Conservation (phyloP, 23 red algal genomes). For the Gracilaria domingensis region DNA sequence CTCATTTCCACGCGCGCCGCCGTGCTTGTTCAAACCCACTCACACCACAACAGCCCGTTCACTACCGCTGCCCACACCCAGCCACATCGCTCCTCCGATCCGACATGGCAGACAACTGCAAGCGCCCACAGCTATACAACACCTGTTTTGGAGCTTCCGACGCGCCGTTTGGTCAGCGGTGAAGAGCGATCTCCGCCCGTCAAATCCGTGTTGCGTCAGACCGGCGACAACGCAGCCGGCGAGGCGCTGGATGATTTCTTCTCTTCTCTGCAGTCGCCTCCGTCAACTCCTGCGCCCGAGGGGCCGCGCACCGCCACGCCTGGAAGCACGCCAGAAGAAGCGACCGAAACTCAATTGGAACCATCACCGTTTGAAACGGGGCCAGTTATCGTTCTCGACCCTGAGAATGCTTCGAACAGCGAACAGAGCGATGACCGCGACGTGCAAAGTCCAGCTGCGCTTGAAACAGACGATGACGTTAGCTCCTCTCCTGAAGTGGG, state of each 20-base stretch:
- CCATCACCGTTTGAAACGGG: neutral
- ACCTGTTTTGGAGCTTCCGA: neutral
- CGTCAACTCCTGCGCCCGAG: neutral
- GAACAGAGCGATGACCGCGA: neutral
- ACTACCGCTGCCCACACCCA: no score
- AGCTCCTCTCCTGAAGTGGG: neutral
- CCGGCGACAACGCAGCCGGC: neutral
- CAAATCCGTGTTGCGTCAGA: slow-evolving; percentile 14
- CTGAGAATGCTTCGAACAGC: neutral
- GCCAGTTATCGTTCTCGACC: neutral
- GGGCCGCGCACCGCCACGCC: neutral
- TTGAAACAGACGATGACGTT: neutral
- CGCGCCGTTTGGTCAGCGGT: neutral
- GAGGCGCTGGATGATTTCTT: neutral
- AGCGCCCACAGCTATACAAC: neutral
- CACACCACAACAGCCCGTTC: neutral
- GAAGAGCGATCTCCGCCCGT: neutral
- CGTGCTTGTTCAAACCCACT: neutral
- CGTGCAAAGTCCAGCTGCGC: neutral
- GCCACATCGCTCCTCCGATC: neutral
- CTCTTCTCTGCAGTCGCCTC: neutral
- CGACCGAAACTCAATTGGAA: neutral
- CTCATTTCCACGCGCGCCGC: neutral
- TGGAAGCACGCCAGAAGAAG: neutral
- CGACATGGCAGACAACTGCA: neutral